Evolutionary conservation across 2,329 filamentous ascomycete genomes (phyloP), one percentile per base, ranked within the genome.

Genomic region (Xylariaceae sp.): DNA sequence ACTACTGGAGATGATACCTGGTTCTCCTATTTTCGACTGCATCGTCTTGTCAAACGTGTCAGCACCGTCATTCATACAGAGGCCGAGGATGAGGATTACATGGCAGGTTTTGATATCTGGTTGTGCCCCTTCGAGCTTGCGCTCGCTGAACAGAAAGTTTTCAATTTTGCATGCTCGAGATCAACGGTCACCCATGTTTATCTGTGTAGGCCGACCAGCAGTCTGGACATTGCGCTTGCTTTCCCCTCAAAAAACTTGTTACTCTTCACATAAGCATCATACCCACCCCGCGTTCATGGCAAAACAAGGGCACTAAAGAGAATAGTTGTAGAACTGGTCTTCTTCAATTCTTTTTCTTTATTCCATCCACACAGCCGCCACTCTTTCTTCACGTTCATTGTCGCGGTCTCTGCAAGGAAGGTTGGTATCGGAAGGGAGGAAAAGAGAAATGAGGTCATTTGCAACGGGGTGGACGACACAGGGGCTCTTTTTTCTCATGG

Each of bases 371-470:
- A 27, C 29, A 27, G 6, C 29, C 29, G n/a, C 50, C 19, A 8
- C 41, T 42, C 44, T 58, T 32, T 12, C 41, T 51, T 51, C 34
- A 19, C 39, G 34, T 54, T 47, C 31, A 26, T 43, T 45, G 34
- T 43, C n/a, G 31, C 40, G 11, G 12, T 55, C 37, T 50, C 27
- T 46, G 45, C 9, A 12, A 35, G 48, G 34, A 48, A 48, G 32
- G 62, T 58, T 49, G 57, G 56, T 58, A 60, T 55, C 37, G 40
- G 53, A 56, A 41, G 53, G 58, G 54, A 56, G 53, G 56, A 35
- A 50, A 41, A 31, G 41, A 30, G 50, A 49, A 37, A 44, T 39
- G 48, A 52, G 31, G 52, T 39, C 52, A 57, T 47, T 19, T 42
- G 42, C 52, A 56, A 48, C 51, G 54, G 51, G 40, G 41, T 55